These are phyloP conservation scores for Vachellia collinsii DNA, from an alignment of 306 rosid species.

Conservation along the genomic window DNA sequence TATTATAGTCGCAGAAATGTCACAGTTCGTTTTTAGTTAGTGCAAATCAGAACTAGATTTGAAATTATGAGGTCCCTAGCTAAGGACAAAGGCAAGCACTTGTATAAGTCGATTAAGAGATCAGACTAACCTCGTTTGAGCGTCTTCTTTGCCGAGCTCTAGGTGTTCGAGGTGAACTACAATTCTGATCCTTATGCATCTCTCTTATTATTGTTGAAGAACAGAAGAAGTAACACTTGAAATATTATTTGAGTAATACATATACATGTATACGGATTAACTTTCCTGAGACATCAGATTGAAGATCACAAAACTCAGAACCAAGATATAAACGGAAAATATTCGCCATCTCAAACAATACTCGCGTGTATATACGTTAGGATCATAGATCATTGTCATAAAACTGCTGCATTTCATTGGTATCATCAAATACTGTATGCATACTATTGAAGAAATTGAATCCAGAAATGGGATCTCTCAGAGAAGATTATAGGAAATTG, in stretches of 20 bases:
- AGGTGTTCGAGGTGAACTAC: slow-evolving; percentile 51
- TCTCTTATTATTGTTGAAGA: slow-evolving; percentile 40
- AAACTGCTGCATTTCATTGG: neutral
- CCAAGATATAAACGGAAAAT: neutral
- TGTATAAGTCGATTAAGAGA: neutral
- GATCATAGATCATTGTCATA: neutral
- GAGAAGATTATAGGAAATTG: neutral
- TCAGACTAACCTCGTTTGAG: slow-evolving; percentile 63
- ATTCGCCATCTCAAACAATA: too few relatives aligned
- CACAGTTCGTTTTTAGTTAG: neutral
- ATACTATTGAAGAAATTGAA: neutral
- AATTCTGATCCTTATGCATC: slow-evolving; percentile 49
- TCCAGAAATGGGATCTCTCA: neutral
- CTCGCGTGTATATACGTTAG: neutral
- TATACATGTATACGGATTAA: slow-evolving; percentile 26
- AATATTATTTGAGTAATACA: slow-evolving; percentile 28
- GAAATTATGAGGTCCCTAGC: slow-evolving; percentile 4
- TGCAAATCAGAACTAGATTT: neutral
- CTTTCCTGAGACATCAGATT: slow-evolving; percentile 43
- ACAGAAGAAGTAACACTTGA: slow-evolving; percentile 28
- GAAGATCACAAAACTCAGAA: slow-evolving; percentile 13
- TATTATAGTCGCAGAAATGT: slow-evolving; percentile 12
- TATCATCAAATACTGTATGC: neutral
- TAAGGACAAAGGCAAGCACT: neutral
- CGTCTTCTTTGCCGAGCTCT: slow-evolving; percentile 58